Conservation (phyloP, 1,139 yeast species). For the Suhomyces yuchorum region DNA sequence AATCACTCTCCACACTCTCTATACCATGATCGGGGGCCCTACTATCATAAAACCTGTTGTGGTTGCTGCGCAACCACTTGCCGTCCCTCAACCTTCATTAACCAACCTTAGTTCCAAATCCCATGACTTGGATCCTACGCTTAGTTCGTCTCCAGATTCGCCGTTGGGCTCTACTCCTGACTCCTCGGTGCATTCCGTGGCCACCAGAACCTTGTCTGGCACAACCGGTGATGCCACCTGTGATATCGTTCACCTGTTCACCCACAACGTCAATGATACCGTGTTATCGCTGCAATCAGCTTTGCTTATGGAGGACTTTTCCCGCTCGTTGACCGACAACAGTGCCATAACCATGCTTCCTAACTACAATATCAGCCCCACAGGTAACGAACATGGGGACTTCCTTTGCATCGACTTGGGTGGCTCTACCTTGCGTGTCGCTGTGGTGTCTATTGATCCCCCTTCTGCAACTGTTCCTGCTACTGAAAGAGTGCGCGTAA, state of each 20-base stretch:
- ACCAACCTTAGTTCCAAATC: background rate
- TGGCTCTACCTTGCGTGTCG: constrained; percentile 54
- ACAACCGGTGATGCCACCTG: constrained; percentile 6
- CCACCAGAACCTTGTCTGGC: constrained; percentile 4
- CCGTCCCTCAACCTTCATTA: constrained; percentile 1
- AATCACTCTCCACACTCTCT: background rate
- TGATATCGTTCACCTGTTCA: constrained; percentile 11
- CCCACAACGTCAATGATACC: constrained; percentile 16
- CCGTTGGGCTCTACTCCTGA: constrained; percentile 10
- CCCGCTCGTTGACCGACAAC: constrained; percentile 32
- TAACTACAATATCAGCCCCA: constrained; percentile 43
- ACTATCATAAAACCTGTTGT: background rate
- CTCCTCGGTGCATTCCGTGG: constrained; percentile 8
- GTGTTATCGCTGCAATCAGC: constrained; percentile 18
- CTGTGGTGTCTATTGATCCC: constrained; percentile 41
- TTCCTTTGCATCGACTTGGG: constrained; percentile 56
- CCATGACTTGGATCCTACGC: constrained; percentile 1
- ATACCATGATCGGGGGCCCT: constrained; percentile 10
- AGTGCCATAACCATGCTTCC: constrained; percentile 50
- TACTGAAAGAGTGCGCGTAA: constrained; percentile 25
- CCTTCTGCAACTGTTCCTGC: background rate
- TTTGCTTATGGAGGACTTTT: constrained; percentile 22
- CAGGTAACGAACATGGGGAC: constrained; percentile 46
- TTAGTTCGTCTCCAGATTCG: constrained; percentile 11
- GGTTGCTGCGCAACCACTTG: constrained; percentile 4